These are phyloP conservation scores for Angomonas deanei DNA, from an alignment of 208 protist genomes.

Conservation along the genomic window DNA sequence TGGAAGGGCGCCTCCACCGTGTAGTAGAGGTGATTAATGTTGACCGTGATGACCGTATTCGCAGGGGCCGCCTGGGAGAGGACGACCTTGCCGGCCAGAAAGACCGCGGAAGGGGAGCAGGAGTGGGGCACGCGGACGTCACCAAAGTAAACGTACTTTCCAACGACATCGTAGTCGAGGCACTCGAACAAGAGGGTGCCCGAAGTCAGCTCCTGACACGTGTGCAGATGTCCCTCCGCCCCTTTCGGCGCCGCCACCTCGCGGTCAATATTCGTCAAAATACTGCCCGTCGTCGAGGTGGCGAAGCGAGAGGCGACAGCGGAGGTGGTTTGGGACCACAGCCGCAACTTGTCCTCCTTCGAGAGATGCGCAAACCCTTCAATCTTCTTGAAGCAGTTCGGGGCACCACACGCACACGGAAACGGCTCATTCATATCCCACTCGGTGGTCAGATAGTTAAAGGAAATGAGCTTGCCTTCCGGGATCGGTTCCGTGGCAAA, in stretches of 20 bases:
- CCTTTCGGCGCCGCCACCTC: conserved; percentile 32
- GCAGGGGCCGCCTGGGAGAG: conserved; percentile 27
- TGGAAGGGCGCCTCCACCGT: conserved; percentile 25
- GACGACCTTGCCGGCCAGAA: conserved; percentile 55
- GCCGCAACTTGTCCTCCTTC: conserved; percentile 33
- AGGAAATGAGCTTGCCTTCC: conserved; percentile 55
- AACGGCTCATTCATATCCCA: conserved; percentile 85
- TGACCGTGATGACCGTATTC: conserved; percentile 52
- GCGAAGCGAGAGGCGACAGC: conserved; percentile 59
- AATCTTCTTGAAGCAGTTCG: conserved; percentile 51
- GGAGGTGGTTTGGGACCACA: conserved; percentile 51
- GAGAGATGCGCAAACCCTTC: conserved; percentile 62
- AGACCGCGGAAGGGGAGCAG: conserved; percentile 56
- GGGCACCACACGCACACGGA: conserved; percentile 53
- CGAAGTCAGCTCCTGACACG: conserved; percentile 45
- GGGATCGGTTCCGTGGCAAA: conserved; percentile 60
- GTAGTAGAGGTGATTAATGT: conserved; percentile 75
- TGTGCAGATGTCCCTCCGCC: conserved; percentile 27
- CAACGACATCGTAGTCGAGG: conserved; percentile 20
- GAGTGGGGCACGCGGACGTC: conserved; percentile 59
- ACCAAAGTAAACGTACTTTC: conserved; percentile 35
- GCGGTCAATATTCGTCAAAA: conserved; percentile 45
- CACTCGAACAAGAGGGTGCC: conserved; percentile 58
- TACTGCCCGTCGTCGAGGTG: conserved; percentile 33
- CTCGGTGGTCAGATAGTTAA: conserved; percentile 88